Base-by-base conservation (phyloP, 768 basidiomycete species). In the Trametes maxima region DNA sequence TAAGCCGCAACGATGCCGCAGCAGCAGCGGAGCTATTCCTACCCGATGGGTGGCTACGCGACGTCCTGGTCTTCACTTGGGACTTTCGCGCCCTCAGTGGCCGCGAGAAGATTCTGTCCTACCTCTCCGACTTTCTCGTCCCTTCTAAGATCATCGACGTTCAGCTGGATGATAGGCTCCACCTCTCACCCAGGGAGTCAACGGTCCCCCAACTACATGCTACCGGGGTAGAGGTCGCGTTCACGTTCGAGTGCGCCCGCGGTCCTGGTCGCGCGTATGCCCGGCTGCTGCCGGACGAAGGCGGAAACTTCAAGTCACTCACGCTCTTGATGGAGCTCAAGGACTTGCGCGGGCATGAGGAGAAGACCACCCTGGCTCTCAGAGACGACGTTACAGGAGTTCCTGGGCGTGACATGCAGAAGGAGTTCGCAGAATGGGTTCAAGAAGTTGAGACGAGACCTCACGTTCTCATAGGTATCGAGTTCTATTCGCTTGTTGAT, bases 21-120 rank as follows among this genome's bases (percentile, higher is more conserved):
- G 69, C 60, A 4, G 61, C 73, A 6, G 62, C 62, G 0, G 60
- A 69, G 12, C 55, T 57, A 11, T 76, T 80, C 65, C 70, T 73
- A 2, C 67, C 73, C 0, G 57, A 69, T 37, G 79, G 79, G 11
- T 80, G 73, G 71, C 71, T 80, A 35, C 72, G 78, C 7, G 80
- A 82, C 62, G 53, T 78, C 35, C 74, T 82, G 49, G 70, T 74
- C 13, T 78, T 82, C 65, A 75, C 74, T 1, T 82, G 80, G 80
- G 72, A 78, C 63, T 72, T 71, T 35, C 76, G 78, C 24, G 65
- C 78, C 2, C 70, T 80, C 8, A 61, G 68, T 21, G 77, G 77
- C 3, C 69, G 44, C 17, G 69, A 70, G 1, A 74, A 74, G 49
- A 78, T 81, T 19, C 47, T 67, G 1, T 44, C 65, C 0, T 79